A percentile compares a stretch with the other conserved stretches of the same genome.
Conservation (phyloP, 1,284 basidiomycete species). For the Moesziomyces sp. region DNA sequence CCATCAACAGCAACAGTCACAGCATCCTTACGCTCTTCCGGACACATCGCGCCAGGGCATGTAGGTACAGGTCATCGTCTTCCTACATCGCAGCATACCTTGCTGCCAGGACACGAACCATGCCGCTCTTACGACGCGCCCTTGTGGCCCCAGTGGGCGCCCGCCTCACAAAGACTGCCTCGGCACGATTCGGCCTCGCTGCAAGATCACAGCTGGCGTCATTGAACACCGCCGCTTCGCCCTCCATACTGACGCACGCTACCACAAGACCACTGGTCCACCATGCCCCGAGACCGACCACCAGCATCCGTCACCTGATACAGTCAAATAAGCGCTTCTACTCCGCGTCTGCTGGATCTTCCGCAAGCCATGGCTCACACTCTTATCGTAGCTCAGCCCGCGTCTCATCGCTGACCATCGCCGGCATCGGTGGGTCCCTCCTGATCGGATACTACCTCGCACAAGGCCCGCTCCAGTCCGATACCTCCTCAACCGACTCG, state of each 20-base stretch:
- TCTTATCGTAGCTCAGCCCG: neutral
- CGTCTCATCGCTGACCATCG: slow-evolving; percentile 30
- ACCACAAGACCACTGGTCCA: neutral
- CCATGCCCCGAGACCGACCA: neutral
- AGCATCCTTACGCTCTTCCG: neutral
- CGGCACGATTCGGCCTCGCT: neutral
- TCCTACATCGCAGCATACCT: neutral
- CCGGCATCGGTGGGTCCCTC: slow-evolving; percentile 22
- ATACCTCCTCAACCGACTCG: neutral
- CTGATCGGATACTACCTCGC: slow-evolving; percentile 17
- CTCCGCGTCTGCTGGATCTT: neutral
- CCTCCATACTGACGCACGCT: neutral
- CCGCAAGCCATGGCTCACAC: neutral
- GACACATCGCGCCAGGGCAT: slow-evolving; percentile 7
- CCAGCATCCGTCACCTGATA: neutral
- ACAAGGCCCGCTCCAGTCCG: slow-evolving; percentile 18
- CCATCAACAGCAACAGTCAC: neutral
- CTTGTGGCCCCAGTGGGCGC: neutral
- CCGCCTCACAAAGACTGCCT: neutral
- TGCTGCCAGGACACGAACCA: slow-evolving; percentile 9
- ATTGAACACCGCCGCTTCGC: neutral
- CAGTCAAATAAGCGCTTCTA: slow-evolving; percentile 1
- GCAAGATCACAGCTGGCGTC: neutral
- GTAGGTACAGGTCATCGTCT: slow-evolving; percentile 1
- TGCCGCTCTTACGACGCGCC: slow-evolving; percentile 10